Conservation (phyloP, 768 basidiomycete genomes). For the Calocera cornea region DNA sequence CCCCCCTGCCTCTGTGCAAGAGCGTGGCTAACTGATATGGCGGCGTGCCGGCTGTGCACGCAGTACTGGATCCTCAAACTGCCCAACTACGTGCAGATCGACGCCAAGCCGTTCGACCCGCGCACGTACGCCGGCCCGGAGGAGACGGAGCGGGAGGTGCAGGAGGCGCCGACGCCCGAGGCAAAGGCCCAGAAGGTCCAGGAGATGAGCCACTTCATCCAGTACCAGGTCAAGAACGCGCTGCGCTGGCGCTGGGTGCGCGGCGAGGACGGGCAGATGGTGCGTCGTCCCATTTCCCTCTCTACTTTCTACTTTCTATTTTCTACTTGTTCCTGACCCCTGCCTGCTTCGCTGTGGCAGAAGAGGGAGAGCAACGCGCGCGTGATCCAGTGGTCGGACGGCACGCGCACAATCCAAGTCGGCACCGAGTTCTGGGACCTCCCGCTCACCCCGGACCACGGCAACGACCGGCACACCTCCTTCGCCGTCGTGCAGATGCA, state of each 20-base stretch:
- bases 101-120: constrained; percentile 79
- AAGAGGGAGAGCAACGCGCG: constrained; percentile 78
- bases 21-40: not conserved
- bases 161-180: constrained; percentile 15
- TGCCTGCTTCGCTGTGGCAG: no score
- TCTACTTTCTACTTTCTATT: no score
- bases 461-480: constrained; percentile 64
- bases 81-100: constrained; percentile 86
- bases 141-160: constrained; percentile 55
- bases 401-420: constrained; percentile 73
- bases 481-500: constrained; percentile 87
- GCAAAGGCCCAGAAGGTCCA: constrained; percentile 46
- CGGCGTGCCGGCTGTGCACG: constrained; percentile 9
- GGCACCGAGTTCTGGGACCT: constrained; percentile 94
- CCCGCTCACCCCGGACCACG: constrained; percentile 61
- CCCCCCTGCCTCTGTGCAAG: not conserved
- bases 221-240: constrained; percentile 84
- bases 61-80: constrained; percentile 87
- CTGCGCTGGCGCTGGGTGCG: constrained; percentile 91
- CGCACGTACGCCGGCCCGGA: constrained; percentile 75
- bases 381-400: constrained; percentile 91
- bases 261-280: constrained; percentile 59
- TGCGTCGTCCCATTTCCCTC: no score
- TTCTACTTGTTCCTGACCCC: no score
- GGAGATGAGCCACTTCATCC: constrained; percentile 72